Base-by-base conservation (phyloP, 495 filamentous ascomycete genomes). In the Aspergillus asperescens region DNA sequence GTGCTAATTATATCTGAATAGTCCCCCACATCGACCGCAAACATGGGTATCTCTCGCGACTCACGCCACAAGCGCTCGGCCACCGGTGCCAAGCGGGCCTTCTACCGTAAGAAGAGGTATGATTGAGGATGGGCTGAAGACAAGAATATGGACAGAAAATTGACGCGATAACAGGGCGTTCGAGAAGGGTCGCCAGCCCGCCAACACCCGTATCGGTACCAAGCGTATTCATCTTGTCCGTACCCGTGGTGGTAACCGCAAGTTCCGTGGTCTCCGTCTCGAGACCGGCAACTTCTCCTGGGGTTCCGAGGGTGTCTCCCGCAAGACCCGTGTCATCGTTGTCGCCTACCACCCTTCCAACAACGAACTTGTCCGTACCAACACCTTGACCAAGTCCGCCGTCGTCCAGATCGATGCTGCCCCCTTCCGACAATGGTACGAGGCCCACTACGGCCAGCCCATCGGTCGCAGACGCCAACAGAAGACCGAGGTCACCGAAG, bases 361-460 rank as follows among this genome's bases (percentile, higher is more conserved):
- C 89, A 99, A 99, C 86, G 93, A 99, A 77, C 82, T 99, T 65
- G 89, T 99, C 80, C 94, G 93, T 68, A 99, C 93, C 74, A 99
- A 99, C 83, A 96, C 93, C 79, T 81, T 99, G 71, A 98, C 93
- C 81, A 94, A 90, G 80, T 88, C 90, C 62, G 91, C 93, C 77
- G 88, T 98, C 62, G 90, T 98, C 71, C 94, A 97, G 80, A 80
- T 98, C 77, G 93, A 98, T 75, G 94, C 94, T 58, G 89, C 91
- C 45, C 93, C 93, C 59, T 98, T 98, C 88, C 80, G 93, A 69
- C 94, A 97, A 81, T 98, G 93, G 93, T 98, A 95, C 74, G 93
- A 98, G 83, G 89, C 93, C 55, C 94, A 98, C 85, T 98, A 98
- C 79, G 93, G 93, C 67, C 81, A 87, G 73, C 60, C 77, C 59